These are phyloP conservation scores for Tardiomyces depauwii DNA, from an alignment of 1,139 yeast species.

Conservation along the genomic window DNA sequence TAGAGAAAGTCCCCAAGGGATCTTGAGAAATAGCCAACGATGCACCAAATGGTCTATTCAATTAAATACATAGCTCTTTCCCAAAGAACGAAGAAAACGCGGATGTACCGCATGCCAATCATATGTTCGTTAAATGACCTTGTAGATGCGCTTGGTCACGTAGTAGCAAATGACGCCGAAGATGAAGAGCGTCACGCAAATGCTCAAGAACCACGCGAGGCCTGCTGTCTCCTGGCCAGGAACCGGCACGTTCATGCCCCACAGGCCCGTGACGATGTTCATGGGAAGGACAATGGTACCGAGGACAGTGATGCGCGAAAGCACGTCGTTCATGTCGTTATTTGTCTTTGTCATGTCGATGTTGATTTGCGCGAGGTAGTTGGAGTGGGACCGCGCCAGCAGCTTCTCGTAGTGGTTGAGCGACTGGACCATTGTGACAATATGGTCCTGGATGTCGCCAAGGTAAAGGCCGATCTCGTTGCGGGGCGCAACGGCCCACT, in stretches of 20 bases:
- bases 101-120: no score
- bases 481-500: conserved; percentile 64
- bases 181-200: conserved; percentile 18
- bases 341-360: conserved; percentile 97
- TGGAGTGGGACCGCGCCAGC: conserved; percentile 85
- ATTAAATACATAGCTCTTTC: no score
- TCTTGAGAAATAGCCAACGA: no score
- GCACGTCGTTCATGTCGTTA: conserved; percentile 91
- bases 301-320: conserved; percentile 83
- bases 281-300: conserved; percentile 94
- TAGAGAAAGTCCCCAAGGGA: no score
- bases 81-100: no score
- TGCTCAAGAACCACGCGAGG: conserved; percentile 65
- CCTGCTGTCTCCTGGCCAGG: conserved; percentile 73
- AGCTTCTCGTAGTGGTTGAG: conserved; percentile 89
- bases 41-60: no score
- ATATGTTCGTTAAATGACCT: no score
- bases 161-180: conserved; percentile 25
- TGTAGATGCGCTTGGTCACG: no score
- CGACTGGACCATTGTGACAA: conserved; percentile 89
- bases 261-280: conserved; percentile 88
- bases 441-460: conserved; percentile 81
- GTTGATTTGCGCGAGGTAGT: conserved; percentile 90
- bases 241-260: conserved; percentile 98
- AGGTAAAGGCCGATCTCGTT: conserved; percentile 79